Evolutionary conservation across 139 green algal species (phyloP).

Genomic region (Chlamydomonas eustigma): DNA sequence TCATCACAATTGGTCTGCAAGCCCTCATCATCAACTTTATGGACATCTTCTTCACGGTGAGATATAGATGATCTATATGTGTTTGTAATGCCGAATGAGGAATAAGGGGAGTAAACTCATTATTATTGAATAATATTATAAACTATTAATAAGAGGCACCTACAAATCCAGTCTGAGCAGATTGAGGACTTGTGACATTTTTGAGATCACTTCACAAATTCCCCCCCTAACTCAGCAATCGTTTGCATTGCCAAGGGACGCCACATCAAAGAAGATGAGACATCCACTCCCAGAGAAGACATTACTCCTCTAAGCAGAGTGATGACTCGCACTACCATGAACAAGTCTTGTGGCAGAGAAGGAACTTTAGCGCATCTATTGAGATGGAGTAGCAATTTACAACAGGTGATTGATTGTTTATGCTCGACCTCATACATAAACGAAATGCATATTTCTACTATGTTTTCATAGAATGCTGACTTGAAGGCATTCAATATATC

Average conservation of each 20-base stretch:
- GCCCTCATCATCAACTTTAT: slow-evolving; percentile 36
- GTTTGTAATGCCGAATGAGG: too few species aligned
- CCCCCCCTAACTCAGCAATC: not conserved
- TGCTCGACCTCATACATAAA: not conserved
- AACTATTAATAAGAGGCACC: too few species aligned
- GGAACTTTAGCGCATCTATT: slow-evolving; percentile 38
- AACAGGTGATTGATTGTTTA: not conserved
- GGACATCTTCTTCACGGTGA: not conserved
- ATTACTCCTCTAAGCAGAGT: slow-evolving; percentile 50
- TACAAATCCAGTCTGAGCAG: too few species aligned
- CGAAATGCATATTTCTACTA: too few species aligned
- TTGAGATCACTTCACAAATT: too few species aligned
- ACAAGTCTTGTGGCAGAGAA: slow-evolving; percentile 41
- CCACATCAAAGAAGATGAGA: slow-evolving; percentile 43
- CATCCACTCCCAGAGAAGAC: slow-evolving; percentile 31
- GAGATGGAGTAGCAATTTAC: not conserved
- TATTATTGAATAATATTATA: too few species aligned
- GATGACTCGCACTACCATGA: slow-evolving; percentile 57
- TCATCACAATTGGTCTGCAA: slow-evolving; percentile 46
- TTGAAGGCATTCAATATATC: too few species aligned
- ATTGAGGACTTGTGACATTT: too few species aligned
- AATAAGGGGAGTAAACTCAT: too few species aligned
- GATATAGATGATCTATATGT: too few species aligned
- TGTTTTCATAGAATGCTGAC: too few species aligned
- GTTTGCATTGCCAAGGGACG: slow-evolving; percentile 34